Percentiles rank a stretch among this genome's conserved stretches.
Evolutionary conservation across 176 grass and related monocot species (phyloP).

Genomic region (Avena eriantha): DNA sequence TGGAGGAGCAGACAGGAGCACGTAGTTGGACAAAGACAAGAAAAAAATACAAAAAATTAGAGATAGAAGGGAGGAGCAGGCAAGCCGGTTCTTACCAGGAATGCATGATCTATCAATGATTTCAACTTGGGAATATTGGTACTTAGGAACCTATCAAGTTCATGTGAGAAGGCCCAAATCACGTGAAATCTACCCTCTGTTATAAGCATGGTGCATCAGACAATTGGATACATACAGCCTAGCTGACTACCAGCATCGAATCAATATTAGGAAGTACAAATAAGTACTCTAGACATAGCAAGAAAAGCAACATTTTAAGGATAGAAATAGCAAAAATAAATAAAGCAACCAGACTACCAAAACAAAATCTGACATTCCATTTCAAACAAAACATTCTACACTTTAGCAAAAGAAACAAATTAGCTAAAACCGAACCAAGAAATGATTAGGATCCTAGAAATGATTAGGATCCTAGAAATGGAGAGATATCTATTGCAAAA

Average conservation of each 20-base stretch:
- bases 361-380: conserved; percentile 3
- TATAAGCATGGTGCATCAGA: no score
- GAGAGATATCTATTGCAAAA: conserved; percentile 25
- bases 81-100: no score
- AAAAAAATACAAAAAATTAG: no score
- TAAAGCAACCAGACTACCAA: not conserved
- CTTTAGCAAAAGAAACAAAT: conserved; percentile 4
- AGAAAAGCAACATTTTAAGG: not conserved
- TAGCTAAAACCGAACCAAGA: not conserved
- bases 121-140: no score
- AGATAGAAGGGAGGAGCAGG: no score
- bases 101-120: no score
- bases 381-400: not conserved
- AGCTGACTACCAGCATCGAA: not conserved
- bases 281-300: not conserved
- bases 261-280: not conserved
- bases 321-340: conserved; percentile 2
- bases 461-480: not conserved
- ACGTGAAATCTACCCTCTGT: no score
- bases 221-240: not conserved
- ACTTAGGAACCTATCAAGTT: no score
- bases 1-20: no score
- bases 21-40: no score
- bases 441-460: not conserved
- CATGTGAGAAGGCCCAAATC: no score